A percentile compares a stretch with the other conserved stretches of the same genome.
Conservation (phyloP, 768 basidiomycete genomes). For the Xerocomellus dryophilus region DNA sequence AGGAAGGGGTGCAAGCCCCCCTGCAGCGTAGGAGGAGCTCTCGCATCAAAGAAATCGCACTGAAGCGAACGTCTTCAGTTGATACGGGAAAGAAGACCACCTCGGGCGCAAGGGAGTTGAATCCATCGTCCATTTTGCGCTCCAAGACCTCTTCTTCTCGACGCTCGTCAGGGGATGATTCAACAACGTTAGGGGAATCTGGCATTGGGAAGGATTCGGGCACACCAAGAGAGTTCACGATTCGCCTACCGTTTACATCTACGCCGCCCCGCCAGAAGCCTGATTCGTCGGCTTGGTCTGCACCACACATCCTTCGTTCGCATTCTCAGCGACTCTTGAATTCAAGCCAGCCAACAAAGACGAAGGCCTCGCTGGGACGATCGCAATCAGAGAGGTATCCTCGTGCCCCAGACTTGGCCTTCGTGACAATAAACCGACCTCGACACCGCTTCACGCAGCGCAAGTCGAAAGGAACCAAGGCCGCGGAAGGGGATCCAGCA, state of each 20-base stretch:
- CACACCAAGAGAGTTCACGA: slow-evolving; percentile 14
- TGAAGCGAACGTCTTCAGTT: slow-evolving; percentile 13
- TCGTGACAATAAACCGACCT: slow-evolving; percentile 23
- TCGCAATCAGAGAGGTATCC: slow-evolving; percentile 27
- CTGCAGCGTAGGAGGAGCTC: slow-evolving; percentile 23
- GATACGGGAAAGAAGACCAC: neutral
- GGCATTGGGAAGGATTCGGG: neutral
- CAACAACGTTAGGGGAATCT: neutral
- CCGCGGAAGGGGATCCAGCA: neutral
- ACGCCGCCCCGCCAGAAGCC: slow-evolving; percentile 14
- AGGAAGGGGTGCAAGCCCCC: neutral
- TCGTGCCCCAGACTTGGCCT: slow-evolving; percentile 17
- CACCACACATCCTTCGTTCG: slow-evolving; percentile 26
- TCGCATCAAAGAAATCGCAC: slow-evolving; percentile 18
- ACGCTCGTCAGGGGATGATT: neutral
- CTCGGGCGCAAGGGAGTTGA: neutral
- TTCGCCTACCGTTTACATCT: slow-evolving; percentile 25
- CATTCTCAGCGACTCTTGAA: slow-evolving; percentile 20
- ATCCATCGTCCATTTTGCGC: slow-evolving; percentile 11
- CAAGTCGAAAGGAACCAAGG: slow-evolving; percentile 7
- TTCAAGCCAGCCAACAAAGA: neutral
- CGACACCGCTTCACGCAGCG: slow-evolving; percentile 18
- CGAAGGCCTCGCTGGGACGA: slow-evolving; percentile 13
- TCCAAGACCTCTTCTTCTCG: slow-evolving; percentile 8
- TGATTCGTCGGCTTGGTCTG: slow-evolving; percentile 3